A percentile compares a stretch with the other conserved stretches of the same genome.
Conservation (phyloP, 2,329 filamentous ascomycete genomes). For the Acrocalymma vagum region DNA sequence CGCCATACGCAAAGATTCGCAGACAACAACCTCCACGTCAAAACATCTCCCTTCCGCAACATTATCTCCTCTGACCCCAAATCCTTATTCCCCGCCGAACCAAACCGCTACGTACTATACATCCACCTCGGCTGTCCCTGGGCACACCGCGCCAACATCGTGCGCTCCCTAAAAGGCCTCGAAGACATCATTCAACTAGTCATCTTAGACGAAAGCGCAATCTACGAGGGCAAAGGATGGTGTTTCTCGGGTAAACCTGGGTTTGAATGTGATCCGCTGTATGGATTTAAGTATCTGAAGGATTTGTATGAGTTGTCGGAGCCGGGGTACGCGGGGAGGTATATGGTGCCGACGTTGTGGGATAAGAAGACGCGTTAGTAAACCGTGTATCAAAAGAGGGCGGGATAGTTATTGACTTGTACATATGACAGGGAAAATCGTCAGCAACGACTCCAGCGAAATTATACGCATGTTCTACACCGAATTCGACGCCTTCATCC, state of each 20-base stretch:
- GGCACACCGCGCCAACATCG: constrained; percentile 62
- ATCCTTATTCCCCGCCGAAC: constrained; percentile 59
- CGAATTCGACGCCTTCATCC: constrained; percentile 35
- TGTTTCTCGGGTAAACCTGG: constrained; percentile 25
- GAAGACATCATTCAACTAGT: constrained; percentile 58
- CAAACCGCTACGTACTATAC: constrained; percentile 67
- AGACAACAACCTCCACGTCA: constrained; percentile 62
- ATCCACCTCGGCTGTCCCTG: constrained; percentile 68
- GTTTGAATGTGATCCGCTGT: constrained; percentile 25
- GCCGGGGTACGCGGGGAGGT: constrained; percentile 60
- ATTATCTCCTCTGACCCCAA: constrained; percentile 60
- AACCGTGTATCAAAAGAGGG: not conserved
- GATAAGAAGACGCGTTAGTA: constrained; percentile 63
- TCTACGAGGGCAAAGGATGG: constrained; percentile 37
- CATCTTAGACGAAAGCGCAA: constrained; percentile 44
- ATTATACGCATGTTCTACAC: constrained; percentile 45
- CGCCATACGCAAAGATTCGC: constrained; percentile 19
- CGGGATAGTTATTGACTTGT: too few species aligned
- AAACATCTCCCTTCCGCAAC: constrained; percentile 64
- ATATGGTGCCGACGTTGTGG: constrained; percentile 81
- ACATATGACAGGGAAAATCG: constrained; percentile 31
- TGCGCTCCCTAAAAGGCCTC: constrained; percentile 58
- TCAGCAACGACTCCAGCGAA: constrained; percentile 44
- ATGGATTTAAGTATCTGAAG: constrained; percentile 50
- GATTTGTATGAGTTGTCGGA: constrained; percentile 77